These are phyloP conservation scores for Rutstroemia sp. DNA, from an alignment of 2,329 filamentous ascomycete genomes.

Conservation along the genomic window DNA sequence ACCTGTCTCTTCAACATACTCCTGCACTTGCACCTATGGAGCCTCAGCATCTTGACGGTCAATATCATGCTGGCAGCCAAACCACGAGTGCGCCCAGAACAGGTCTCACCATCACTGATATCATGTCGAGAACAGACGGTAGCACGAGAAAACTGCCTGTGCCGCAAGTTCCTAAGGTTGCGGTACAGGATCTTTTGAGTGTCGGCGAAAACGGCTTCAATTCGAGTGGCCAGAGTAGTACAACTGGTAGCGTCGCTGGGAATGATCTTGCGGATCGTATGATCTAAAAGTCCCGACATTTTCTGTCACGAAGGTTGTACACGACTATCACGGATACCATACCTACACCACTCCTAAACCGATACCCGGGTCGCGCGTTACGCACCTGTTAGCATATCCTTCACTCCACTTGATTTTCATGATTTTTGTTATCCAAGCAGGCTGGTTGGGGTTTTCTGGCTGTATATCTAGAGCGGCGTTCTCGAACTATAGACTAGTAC, in stretches of 20 bases:
- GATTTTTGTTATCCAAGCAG: constrained; percentile 1
- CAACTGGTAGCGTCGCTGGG: constrained; percentile 69
- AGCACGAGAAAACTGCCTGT: constrained; percentile 86
- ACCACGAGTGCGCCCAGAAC: constrained; percentile 39
- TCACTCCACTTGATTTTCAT: neutral
- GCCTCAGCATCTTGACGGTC: constrained; percentile 29
- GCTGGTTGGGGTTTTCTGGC: constrained; percentile 2
- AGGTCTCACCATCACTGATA: constrained; percentile 81
- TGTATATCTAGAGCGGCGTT: constrained; percentile 7
- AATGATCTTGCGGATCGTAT: constrained; percentile 56
- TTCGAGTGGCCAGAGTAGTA: constrained; percentile 69
- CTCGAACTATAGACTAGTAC: constrained; percentile 8
- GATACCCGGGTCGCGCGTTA: neutral
- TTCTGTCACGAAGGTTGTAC: neutral
- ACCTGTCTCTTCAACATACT: constrained; percentile 56
- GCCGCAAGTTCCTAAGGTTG: constrained; percentile 83
- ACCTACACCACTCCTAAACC: neutral
- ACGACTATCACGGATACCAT: neutral
- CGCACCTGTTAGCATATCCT: neutral
- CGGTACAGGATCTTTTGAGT: constrained; percentile 76
- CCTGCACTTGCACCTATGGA: constrained; percentile 67
- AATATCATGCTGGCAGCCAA: constrained; percentile 42
- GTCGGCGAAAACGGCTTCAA: constrained; percentile 50
- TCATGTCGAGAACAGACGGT: constrained; percentile 82
- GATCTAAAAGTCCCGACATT: neutral